Evolutionary conservation across 805 yeast species (phyloP).

Genomic region (Metschnikowia rubicola): DNA sequence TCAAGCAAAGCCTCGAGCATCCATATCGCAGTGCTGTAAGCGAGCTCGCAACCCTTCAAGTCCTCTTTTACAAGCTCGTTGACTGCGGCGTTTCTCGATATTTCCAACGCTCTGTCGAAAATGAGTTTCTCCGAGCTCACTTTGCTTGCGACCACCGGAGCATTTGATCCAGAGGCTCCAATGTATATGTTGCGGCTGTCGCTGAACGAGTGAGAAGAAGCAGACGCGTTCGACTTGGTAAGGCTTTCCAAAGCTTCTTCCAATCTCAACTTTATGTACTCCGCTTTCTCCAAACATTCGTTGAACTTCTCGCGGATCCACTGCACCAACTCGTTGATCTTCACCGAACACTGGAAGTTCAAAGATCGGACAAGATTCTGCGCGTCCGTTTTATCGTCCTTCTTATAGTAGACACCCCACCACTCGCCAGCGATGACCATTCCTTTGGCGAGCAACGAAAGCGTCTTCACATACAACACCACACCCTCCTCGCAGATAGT

Average conservation of each 20-base stretch:
- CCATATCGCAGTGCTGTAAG: conserved; percentile 92
- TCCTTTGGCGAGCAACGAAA: conserved; percentile 78
- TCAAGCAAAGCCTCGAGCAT: conserved; percentile 87
- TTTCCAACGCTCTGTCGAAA: conserved; percentile 91
- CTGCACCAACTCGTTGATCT: conserved; percentile 72
- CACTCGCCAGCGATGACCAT: conserved; percentile 84
- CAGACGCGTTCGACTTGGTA: conserved; percentile 10
- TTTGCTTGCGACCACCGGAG: conserved; percentile 2
- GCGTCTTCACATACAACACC: conserved; percentile 75
- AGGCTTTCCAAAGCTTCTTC: conserved; percentile 46
- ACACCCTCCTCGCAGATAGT: conserved; percentile 82
- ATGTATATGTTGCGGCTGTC: conserved; percentile 11
- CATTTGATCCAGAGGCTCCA: conserved; percentile 9
- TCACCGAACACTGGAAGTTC: conserved; percentile 26
- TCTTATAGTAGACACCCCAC: conserved; percentile 60
- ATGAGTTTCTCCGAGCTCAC: conserved; percentile 78
- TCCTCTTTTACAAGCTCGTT: conserved; percentile 77
- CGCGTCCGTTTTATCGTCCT: conserved; percentile 11
- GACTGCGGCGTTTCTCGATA: conserved; percentile 87
- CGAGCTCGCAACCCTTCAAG: conserved; percentile 73
- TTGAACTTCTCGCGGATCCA: conserved; percentile 90
- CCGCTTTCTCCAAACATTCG: conserved; percentile 86
- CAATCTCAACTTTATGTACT: conserved; percentile 58
- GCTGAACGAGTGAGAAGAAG: conserved; percentile 1
- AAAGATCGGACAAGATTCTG: conserved; percentile 12